phyloP scores from a whole-genome alignment of 352 stramenopile genomes.

The Phytophthora hibernalis region DNA sequence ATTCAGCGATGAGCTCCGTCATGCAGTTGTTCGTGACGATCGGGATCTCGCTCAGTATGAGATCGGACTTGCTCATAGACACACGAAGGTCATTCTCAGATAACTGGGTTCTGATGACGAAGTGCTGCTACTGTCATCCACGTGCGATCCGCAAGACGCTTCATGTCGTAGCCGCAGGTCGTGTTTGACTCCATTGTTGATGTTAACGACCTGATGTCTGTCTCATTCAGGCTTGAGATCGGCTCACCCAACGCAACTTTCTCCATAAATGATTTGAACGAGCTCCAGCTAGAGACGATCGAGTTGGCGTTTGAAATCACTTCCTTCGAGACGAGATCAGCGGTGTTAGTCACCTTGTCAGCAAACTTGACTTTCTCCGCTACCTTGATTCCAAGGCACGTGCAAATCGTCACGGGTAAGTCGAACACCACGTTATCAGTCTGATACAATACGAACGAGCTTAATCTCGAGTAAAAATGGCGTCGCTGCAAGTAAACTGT shows the following conservation, averaged over 20 bases:
- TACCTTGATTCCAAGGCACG: conserved; percentile 34
- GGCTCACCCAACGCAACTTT: conserved; percentile 21
- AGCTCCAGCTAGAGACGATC: conserved; percentile 24
- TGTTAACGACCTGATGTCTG: conserved; percentile 18
- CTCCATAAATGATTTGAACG: conserved; percentile 19
- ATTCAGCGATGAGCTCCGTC: conserved; percentile 37
- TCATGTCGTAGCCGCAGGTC: conserved; percentile 34
- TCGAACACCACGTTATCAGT: conserved; percentile 45
- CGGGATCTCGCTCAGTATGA: conserved; percentile 54
- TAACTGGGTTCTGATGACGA: conserved; percentile 10
- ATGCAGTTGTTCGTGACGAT: conserved; percentile 43
- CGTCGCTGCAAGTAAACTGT: too few relatives aligned
- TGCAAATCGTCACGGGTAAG: conserved; percentile 41
- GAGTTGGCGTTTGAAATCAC: conserved; percentile 33
- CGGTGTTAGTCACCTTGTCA: conserved; percentile 20
- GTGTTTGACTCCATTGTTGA: conserved; percentile 20
- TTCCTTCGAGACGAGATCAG: conserved; percentile 19
- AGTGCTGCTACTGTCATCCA: conserved; percentile 23
- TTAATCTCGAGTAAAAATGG: too few relatives aligned
- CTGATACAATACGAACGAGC: too few relatives aligned
- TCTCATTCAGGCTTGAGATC: conserved; percentile 15
- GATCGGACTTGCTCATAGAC: conserved; percentile 32
- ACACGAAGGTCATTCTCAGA: conserved; percentile 26
- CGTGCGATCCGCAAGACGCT: conserved; percentile 27
- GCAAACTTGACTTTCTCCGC: conserved; percentile 14